Percentiles rank a stretch among this genome's conserved stretches.
Conservation (phyloP, 768 basidiomycete genomes). For the Collybiopsis luxurians region DNA sequence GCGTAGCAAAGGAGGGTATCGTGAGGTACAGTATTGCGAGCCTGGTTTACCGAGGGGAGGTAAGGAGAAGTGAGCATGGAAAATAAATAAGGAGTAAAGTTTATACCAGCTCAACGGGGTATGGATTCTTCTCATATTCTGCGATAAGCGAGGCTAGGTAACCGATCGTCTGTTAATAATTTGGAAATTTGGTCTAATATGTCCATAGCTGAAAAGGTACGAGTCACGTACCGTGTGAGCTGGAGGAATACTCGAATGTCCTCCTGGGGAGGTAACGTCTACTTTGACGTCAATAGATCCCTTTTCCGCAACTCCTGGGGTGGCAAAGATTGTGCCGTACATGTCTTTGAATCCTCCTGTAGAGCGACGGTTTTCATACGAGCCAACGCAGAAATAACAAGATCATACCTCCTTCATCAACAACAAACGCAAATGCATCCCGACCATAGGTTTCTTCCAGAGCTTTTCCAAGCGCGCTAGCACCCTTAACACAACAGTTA, state of each 20-base stretch:
- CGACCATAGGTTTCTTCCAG: constrained; percentile 51
- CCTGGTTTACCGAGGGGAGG: constrained; percentile 16
- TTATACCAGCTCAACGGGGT: constrained; percentile 30
- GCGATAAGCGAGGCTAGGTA: constrained; percentile 53
- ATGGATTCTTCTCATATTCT: constrained; percentile 44
- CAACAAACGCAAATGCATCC: constrained; percentile 53
- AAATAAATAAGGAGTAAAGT: background rate
- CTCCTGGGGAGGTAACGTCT: constrained; percentile 50
- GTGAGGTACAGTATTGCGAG: constrained; percentile 41
- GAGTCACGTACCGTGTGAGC: constrained; percentile 45
- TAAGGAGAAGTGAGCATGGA: too few species aligned
- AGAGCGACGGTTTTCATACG: background rate
- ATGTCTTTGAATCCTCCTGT: constrained; percentile 14
- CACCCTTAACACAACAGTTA: constrained; percentile 27
- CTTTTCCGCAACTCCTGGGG: constrained; percentile 48
- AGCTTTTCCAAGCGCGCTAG: constrained; percentile 28
- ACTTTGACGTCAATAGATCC: constrained; percentile 44
- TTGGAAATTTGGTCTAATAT: constrained; percentile 3
- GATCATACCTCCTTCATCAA: constrained; percentile 61
- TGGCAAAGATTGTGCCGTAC: constrained; percentile 40
- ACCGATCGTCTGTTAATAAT: constrained; percentile 46
- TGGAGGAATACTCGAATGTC: constrained; percentile 65
- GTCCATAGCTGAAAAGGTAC: background rate
- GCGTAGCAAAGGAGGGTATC: constrained; percentile 48
- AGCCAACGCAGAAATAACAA: too few species aligned